Evolutionary conservation across 2,329 filamentous ascomycete genomes (phyloP).

Genomic region (Emergomyces orientalis): DNA sequence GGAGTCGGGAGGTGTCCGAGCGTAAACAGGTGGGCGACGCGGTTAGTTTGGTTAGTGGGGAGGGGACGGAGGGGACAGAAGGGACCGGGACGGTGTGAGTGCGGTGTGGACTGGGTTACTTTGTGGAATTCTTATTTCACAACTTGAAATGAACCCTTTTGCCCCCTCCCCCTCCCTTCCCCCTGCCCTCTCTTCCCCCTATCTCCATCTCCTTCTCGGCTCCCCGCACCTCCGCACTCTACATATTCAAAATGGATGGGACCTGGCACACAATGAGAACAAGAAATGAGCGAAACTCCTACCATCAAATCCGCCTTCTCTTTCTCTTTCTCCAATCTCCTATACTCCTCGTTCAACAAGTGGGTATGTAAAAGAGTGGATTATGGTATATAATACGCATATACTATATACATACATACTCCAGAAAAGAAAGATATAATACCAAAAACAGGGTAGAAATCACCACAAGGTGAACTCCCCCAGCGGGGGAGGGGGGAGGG

Average conservation of each 20-base stretch:
- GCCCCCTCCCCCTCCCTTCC: not conserved
- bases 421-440: too few relatives aligned
- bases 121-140: too few relatives aligned
- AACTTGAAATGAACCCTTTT: too few relatives aligned
- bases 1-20: slow-evolving; percentile 66
- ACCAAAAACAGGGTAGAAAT: too few relatives aligned
- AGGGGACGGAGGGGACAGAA: slow-evolving; percentile 17
- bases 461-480: too few relatives aligned
- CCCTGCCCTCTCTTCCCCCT: not conserved
- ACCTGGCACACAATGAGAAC: not conserved
- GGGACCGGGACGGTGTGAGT: slow-evolving; percentile 4
- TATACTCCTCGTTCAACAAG: too few relatives aligned
- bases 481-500: too few relatives aligned
- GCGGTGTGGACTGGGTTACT: not conserved
- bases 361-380: not conserved
- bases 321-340: not conserved
- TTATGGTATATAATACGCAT: too few relatives aligned
- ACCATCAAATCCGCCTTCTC: not conserved
- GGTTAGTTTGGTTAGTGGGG: slow-evolving; percentile 61
- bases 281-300: not conserved
- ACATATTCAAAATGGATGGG: not conserved
- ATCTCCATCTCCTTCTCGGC: not conserved
- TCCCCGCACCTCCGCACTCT: not conserved
- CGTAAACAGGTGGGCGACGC: slow-evolving; percentile 85
- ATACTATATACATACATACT: too few relatives aligned